Base-by-base conservation (phyloP, 805 yeast genomes). In the Barnettozyma californica region DNA sequence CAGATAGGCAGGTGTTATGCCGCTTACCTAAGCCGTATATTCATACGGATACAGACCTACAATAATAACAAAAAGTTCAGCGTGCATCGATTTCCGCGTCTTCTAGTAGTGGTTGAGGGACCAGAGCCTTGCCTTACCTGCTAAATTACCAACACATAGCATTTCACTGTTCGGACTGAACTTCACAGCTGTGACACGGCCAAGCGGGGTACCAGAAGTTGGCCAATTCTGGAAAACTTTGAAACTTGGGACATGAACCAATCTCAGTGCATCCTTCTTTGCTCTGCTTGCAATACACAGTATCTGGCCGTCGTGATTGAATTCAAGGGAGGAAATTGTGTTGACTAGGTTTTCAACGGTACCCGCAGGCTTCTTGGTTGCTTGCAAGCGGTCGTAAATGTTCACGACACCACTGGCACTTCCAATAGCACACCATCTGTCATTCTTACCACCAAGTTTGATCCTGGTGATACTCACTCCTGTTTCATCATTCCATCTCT, bases 151-250 rank as follows among this genome's bases (percentile, higher is more conserved):
- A 1, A 89, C 79, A 16, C 91, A 88, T 43, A 94, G 65, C 83
- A 91, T 80, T 66, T 88, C 94, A 50, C 83, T 80, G 53, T 80
- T 79, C 25, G 94, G 89, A 39, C 95, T 81, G 66, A 92, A 92
- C 14, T 81, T 78, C 2, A 81, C 84, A 16, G 83, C 68, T 0
- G 97, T 87, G 31, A 94, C 97, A 56, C 84, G 81, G n/a, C 99
- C 99, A 56, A 94, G 75, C 10, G 99, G 98, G 1, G 99, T 92
- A 6, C 90, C 90, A 45, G 92, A 83, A 2, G 98, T 94, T 16
- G 99, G 99, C 99, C 99, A 94, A 71, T 94, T 94, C 43, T 83
- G 75, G 68, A 83, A 94, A 7, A 88, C 96, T 18, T 87, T 78
- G 54, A 92, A 88, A 23, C 87, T 77, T 20, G 97, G 96, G 49